Base-by-base conservation (phyloP, 129 eudicot genomes). In the Scalesia atractyloides region DNA sequence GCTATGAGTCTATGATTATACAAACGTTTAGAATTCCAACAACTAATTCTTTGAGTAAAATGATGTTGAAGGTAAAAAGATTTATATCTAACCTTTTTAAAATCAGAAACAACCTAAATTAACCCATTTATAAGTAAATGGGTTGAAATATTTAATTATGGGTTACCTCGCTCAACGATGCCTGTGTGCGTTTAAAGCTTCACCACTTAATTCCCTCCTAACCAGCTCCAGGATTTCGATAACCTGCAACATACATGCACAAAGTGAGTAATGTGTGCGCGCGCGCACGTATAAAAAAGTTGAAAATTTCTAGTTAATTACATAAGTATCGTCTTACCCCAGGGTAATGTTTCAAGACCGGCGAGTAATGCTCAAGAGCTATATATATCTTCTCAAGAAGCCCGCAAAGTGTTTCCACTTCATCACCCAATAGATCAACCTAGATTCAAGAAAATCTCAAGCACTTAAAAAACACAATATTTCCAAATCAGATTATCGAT, bases 341-440 rank as follows among this genome's bases (percentile, higher is more conserved):
- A 15, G 97, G 89, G 80, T 95, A 95, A 83, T 95, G 97, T 75
- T 85, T 88, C 75, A 95, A 83, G 68, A 95, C 75, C 1, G 96
- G 97, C 4, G 96, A 90, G 77, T 95, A 95, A 84, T 95, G 99
- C 71, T 95, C 97, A 62, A 95, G 93, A 34, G 94, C 96, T 51
- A 95, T 85, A 69, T 86, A 95, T 51, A 95, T 90, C 86, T 95
- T 95, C 70, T 90, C 87, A 58, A 90, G 96, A 53, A 88, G 89
- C 14, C 86, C 83, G 69, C 83, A 43, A 47, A 90, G 89, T 33
- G 84, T 69, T 26, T 95, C 99, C 49, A 95, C 99, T 78, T 95
- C 96, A 82, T 95, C 99, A 24, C 99, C 99, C 75, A 95, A 77
- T 60, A 90, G 88, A 85, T 95, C 99, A 79, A 95, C 99, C 99